These are phyloP conservation scores for Leccinellum luteum DNA, from an alignment of 768 basidiomycete genomes.

Conservation along the genomic window DNA sequence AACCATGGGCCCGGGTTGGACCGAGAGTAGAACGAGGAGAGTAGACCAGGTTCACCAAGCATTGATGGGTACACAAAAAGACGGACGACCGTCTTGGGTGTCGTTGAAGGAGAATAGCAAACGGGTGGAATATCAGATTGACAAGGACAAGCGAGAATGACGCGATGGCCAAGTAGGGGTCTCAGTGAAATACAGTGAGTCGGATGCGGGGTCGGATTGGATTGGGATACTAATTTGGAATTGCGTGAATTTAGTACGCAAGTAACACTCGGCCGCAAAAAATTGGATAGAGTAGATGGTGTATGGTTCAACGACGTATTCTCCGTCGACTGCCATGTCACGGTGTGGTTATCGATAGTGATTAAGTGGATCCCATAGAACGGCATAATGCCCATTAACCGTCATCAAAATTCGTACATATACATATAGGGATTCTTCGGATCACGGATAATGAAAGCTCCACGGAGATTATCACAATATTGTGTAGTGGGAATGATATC, in stretches of 20 bases:
- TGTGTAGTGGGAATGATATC: conserved; percentile 26
- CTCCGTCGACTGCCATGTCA: conserved; percentile 44
- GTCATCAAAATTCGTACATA: conserved; percentile 21
- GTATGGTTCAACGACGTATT: conserved; percentile 39
- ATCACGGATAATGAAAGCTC: not conserved
- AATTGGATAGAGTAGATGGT: conserved; percentile 38
- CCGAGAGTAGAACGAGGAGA: conserved; percentile 26
- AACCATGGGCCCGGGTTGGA: conserved; percentile 32
- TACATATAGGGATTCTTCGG: conserved; percentile 21
- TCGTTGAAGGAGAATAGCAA: conserved; percentile 29
- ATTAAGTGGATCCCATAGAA: not conserved
- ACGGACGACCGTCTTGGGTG: conserved; percentile 34
- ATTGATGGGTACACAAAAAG: conserved; percentile 28
- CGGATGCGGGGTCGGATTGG: too few relatives aligned
- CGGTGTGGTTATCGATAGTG: conserved; percentile 24
- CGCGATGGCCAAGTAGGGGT: not conserved
- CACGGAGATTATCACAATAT: conserved; percentile 41
- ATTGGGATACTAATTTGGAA: too few relatives aligned
- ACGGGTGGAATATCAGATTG: conserved; percentile 18
- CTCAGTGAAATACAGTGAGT: not conserved
- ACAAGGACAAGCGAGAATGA: conserved; percentile 10
- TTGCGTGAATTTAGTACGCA: too few relatives aligned
- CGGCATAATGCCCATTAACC: conserved; percentile 9
- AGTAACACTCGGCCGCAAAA: conserved; percentile 43
- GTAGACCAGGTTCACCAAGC: conserved; percentile 23